Percentiles rank a stretch among this genome's conserved stretches.
Conservation (phyloP, 1,139 yeast genomes). For the Sugiyamaella grinbergsii region DNA sequence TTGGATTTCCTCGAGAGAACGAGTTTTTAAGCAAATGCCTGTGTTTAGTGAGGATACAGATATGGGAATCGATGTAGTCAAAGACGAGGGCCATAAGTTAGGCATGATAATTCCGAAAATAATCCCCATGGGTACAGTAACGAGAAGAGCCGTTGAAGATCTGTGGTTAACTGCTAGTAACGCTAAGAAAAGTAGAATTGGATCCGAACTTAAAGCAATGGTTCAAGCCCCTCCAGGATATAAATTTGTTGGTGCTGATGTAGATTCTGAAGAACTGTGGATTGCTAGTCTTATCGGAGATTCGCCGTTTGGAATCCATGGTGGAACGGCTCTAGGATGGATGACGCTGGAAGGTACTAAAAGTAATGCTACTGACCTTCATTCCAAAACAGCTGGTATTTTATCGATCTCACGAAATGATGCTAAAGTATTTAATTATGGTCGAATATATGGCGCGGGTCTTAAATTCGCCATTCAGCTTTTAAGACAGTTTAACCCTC, state of each 20-base stretch:
- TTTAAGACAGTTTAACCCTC: constrained; percentile 78
- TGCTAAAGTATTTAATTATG: constrained; percentile 94
- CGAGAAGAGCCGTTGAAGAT: constrained; percentile 94
- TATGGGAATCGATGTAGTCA: constrained; percentile 38
- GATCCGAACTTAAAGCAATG: constrained; percentile 90
- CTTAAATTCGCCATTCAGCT: constrained; percentile 81
- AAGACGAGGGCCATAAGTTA: constrained; percentile 34
- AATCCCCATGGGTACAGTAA: constrained; percentile 93
- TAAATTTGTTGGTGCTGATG: constrained; percentile 92
- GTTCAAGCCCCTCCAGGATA: constrained; percentile 87
- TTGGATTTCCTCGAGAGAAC: constrained; percentile 88
- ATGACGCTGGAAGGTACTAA: constrained; percentile 98
- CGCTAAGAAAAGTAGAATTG: constrained; percentile 80
- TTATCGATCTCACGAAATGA: constrained; percentile 87
- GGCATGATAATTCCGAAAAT: constrained; percentile 85
- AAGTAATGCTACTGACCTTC: constrained; percentile 86
- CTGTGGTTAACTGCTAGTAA: constrained; percentile 98
- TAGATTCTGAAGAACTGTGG: constrained; percentile 98
- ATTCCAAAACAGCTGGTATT: constrained; percentile 89
- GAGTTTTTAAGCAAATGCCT: constrained; percentile 84
- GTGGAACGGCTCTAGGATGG: constrained; percentile 98
- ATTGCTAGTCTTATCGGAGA: constrained; percentile 95
- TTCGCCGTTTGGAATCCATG: constrained; percentile 83
- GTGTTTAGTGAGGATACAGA: constrained; percentile 50
- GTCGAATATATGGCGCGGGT: constrained; percentile 98